Base-by-base conservation (phyloP, 345 rosid genomes). In the Brassica nigra region DNA sequence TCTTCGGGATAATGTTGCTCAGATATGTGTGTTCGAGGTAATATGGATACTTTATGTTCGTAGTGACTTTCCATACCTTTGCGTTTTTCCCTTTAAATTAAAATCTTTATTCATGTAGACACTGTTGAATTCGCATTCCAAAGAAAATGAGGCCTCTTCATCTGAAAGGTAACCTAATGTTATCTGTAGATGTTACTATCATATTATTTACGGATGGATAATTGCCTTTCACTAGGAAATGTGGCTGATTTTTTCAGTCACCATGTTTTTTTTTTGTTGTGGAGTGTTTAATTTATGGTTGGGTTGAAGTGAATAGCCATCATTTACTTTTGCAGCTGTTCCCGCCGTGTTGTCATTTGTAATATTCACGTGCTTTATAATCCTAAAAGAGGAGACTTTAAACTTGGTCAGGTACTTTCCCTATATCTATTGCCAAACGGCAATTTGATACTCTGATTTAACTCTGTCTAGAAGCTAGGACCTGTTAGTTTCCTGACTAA, bases 1-100 rank as follows among this genome's bases (percentile, higher is more conserved):
- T 74, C 94, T 95, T 54, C 90, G 99, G 57, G 96, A 95, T 84
- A 93, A 95, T 87, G 98, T 95, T 87, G 98, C 97, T 77, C 99
- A 95, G 87, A 91, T 93, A 85, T 95, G 97, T 66, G 96, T 95
- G 74, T 78, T 95, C 71, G 97, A 90, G 99, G 99, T 93, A 83
- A 28, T 16, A 76, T 31, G 54, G 14, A 54, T 69, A 57, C 80
- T 28, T 64, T 69, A 9, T 70, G 37, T 65, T 64, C 27, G 29
- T 54, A 65, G 42, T 20, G 72, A 70, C 72, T 14, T 75, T 75
- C 12, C 29, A 39, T 42, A 75, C 55, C 2, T 37, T 37, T 75
- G 64, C 57, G 4, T 28, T 6, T 33, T 62, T 69, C 66, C 2
- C 57, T 55, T 16, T 20, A 30, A 58, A 4, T 75, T 55, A 29